Percentiles rank a stretch among this genome's conserved stretches.
Conservation (phyloP, 192 early-diverging fungal genomes). For the Linnemannia schmuckeri region DNA sequence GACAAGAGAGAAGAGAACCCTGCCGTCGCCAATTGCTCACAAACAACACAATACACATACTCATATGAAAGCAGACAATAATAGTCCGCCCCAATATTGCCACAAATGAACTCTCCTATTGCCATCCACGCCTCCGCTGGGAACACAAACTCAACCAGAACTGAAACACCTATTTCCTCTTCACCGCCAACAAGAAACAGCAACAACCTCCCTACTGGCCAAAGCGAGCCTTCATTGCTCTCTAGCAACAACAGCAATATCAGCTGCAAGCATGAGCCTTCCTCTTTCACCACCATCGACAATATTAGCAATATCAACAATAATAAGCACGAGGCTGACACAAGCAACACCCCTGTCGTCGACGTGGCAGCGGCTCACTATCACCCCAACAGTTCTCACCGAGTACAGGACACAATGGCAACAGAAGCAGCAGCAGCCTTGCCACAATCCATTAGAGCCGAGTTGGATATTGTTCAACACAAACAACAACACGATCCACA, state of each 20-base stretch:
- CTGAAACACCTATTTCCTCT: not conserved
- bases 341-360: not conserved
- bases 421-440: not conserved
- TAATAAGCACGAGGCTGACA: conserved; percentile 17
- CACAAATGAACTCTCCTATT: not conserved
- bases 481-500: not conserved
- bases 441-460: not conserved
- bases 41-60: not conserved
- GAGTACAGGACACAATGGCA: not conserved
- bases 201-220: not conserved
- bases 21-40: not conserved
- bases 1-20: not conserved
- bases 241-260: conserved; percentile 1
- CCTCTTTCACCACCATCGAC: not conserved
- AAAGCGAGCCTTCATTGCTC: not conserved
- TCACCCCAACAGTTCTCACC: conserved; percentile 12
- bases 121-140: not conserved
- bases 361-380: not conserved
- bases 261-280: conserved; percentile 29
- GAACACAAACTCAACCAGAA: not conserved
- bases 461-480: not conserved
- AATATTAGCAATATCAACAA: not conserved
- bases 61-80: conserved; percentile 10
- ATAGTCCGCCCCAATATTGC: not conserved
- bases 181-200: not conserved